Evolutionary conservation across 2,329 filamentous ascomycete species (phyloP), one percentile per base, ranked within the genome.

Genomic region (Hymenoscyphus fraxineus): DNA sequence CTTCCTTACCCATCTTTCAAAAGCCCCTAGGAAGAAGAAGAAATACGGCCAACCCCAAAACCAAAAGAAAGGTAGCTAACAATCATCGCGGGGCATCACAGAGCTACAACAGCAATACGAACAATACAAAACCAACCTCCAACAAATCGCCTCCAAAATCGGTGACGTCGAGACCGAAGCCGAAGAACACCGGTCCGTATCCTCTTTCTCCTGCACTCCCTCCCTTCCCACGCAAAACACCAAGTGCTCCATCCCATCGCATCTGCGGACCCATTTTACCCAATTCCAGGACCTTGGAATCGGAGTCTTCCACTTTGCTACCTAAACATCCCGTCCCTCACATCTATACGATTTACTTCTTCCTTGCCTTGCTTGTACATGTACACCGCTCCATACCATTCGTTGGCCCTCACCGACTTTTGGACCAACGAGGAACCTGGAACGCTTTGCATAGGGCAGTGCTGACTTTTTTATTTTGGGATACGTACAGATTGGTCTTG

Each of bases 81-180:
- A 22, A 51, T 22, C 22, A 19, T 6, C n/a, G 19, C n/a, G n/a
- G 19, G n/a, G n/a, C 35, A 35, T 22, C 19, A 12, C 72, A 95
- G 91, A 95, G 76, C 85, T 95, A 70, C 91, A 95, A 79, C 80
- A 83, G 59, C 90, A 91, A 72, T 95, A 95, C 77, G 85, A 85
- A 70, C 92, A 88, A 78, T 94, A 87, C 79, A 90, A 90, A 76
- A 88, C 85, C 71, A 88, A 83, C 3, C 85, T 99, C 65, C 94
- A 98, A 79, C 91, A 95, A 75, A 88, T 99, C 73, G 95, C 95
- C 38, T 89, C 93, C 75, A 98, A 97, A 78, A 97, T 99, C 72
- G 95, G 95, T 51, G 93, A 98, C 75, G 93, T 99, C 64, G 95
- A 99, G 80, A 92, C 97, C 77, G 95, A 98, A 77, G 89, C 91